Conservation (phyloP, 2,329 filamentous ascomycete genomes). For the Gaeumannomyces tritici region DNA sequence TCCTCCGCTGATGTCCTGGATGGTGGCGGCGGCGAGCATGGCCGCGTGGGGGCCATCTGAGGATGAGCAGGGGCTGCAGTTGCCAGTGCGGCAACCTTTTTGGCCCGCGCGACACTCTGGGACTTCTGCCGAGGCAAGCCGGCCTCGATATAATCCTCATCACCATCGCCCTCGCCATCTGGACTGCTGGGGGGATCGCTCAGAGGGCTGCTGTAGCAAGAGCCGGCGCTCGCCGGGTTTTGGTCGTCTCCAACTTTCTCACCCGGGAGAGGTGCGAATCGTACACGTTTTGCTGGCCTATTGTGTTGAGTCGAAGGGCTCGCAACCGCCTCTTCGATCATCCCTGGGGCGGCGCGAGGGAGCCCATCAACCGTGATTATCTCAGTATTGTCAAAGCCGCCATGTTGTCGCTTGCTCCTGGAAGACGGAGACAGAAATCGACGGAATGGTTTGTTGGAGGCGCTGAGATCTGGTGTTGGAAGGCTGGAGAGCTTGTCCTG, state of each 20-base stretch:
- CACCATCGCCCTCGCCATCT: slow-evolving; percentile 5
- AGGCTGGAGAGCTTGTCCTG: slow-evolving; percentile 18
- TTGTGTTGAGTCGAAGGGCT: slow-evolving; percentile 20
- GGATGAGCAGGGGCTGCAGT: not conserved
- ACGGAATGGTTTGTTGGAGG: slow-evolving; percentile 41
- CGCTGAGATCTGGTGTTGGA: slow-evolving; percentile 34
- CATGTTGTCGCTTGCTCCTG: slow-evolving; percentile 14
- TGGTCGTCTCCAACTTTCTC: slow-evolving; percentile 10
- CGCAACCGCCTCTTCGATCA: slow-evolving; percentile 8
- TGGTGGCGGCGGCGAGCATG: slow-evolving; percentile 2
- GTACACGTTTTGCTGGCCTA: slow-evolving; percentile 18
- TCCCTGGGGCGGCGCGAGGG: too few relatives aligned
- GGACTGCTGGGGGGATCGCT: not conserved
- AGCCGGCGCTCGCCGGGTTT: not conserved
- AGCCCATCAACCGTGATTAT: not conserved
- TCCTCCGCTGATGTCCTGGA: not conserved
- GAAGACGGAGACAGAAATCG: slow-evolving; percentile 41
- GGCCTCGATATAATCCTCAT: slow-evolving; percentile 7
- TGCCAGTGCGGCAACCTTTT: slow-evolving; percentile 1
- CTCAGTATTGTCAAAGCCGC: not conserved
- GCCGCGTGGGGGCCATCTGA: not conserved
- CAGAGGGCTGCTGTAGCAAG: not conserved
- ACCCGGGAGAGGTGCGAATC: slow-evolving; percentile 21
- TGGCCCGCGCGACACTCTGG: slow-evolving; percentile 2
- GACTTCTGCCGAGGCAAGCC: slow-evolving; percentile 2